Evolutionary conservation across 1,284 basidiomycete genomes (phyloP).

Genomic region (Melanopsichium pennsylvanicum): DNA sequence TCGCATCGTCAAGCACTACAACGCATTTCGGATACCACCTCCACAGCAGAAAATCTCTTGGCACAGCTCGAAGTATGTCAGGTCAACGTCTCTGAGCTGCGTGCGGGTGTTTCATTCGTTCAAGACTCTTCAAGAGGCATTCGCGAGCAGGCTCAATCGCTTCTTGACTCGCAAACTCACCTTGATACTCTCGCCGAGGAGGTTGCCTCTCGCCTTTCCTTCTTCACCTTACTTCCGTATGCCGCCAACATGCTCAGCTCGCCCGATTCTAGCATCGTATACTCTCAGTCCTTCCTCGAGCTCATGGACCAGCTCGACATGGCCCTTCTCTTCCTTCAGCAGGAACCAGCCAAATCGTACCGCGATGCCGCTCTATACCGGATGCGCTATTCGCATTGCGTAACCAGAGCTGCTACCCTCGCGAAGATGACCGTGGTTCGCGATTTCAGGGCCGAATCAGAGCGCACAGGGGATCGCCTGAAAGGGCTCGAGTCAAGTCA

Average conservation of each 20-base stretch:
- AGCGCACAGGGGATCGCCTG: slow-evolving; percentile 12
- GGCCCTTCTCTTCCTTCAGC: slow-evolving; percentile 54
- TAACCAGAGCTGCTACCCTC: slow-evolving; percentile 49
- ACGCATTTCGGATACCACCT: slow-evolving; percentile 35
- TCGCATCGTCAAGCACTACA: slow-evolving; percentile 37
- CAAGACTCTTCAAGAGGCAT: slow-evolving; percentile 56
- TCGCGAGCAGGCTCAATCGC: slow-evolving; percentile 51
- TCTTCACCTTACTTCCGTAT: slow-evolving; percentile 58
- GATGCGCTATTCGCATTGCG: slow-evolving; percentile 59
- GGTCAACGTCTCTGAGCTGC: slow-evolving; percentile 52
- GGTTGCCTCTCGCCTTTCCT: slow-evolving; percentile 50
- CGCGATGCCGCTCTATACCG: slow-evolving; percentile 56
- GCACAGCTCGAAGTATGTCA: slow-evolving; percentile 51
- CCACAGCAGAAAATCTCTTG: slow-evolving; percentile 38
- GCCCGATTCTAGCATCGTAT: slow-evolving; percentile 45
- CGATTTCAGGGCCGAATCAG: slow-evolving; percentile 17
- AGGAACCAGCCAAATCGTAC: slow-evolving; percentile 38
- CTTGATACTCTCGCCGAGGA: slow-evolving; percentile 48
- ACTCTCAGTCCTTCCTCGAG: slow-evolving; percentile 48
- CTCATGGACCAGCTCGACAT: slow-evolving; percentile 58
- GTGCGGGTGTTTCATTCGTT: slow-evolving; percentile 54
- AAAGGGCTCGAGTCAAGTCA: slow-evolving; percentile 28
- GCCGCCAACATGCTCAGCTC: slow-evolving; percentile 55
- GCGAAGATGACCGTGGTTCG: slow-evolving; percentile 47
- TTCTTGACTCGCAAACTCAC: slow-evolving; percentile 47